These are phyloP conservation scores for Umbelopsis sp. DNA, from an alignment of 371 early-diverging fungal species.

Conservation along the genomic window DNA sequence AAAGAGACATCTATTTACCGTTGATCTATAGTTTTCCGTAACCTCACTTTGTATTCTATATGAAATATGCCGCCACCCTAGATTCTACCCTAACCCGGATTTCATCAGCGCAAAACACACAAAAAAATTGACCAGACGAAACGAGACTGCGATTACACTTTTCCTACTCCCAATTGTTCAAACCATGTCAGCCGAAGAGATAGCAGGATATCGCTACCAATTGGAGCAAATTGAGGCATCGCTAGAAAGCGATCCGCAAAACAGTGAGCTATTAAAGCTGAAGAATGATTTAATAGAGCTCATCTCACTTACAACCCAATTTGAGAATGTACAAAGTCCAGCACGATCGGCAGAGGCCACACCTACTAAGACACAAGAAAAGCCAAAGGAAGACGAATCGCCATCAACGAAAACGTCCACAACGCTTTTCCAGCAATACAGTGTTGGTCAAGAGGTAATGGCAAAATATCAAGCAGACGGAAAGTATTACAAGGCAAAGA, in stretches of 20 bases:
- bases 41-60: too few species aligned
- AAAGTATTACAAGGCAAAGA: slow-evolving; percentile 73
- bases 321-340: slow-evolving; percentile 43
- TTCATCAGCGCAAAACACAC: neutral
- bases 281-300: slow-evolving; percentile 72
- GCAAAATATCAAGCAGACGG: slow-evolving; percentile 73
- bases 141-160: neutral
- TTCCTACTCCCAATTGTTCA: neutral
- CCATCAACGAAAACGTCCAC: slow-evolving; percentile 29
- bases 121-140: neutral
- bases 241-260: slow-evolving; percentile 67
- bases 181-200: slow-evolving; percentile 54
- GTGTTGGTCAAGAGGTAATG: slow-evolving; percentile 66
- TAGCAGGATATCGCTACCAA: slow-evolving; percentile 68
- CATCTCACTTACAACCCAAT: slow-evolving; percentile 59
- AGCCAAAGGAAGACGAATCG: slow-evolving; percentile 10
- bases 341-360: slow-evolving; percentile 16
- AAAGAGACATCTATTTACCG: neutral
- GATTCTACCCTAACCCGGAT: neutral
- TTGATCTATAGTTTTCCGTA: neutral
- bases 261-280: slow-evolving; percentile 71
- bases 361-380: slow-evolving; percentile 1
- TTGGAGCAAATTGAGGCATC: slow-evolving; percentile 78
- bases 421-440: slow-evolving; percentile 35
- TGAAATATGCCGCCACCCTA: too few species aligned